phyloP scores from a whole-genome alignment of 805 yeast species.

The Kodamaea leandrae region DNA sequence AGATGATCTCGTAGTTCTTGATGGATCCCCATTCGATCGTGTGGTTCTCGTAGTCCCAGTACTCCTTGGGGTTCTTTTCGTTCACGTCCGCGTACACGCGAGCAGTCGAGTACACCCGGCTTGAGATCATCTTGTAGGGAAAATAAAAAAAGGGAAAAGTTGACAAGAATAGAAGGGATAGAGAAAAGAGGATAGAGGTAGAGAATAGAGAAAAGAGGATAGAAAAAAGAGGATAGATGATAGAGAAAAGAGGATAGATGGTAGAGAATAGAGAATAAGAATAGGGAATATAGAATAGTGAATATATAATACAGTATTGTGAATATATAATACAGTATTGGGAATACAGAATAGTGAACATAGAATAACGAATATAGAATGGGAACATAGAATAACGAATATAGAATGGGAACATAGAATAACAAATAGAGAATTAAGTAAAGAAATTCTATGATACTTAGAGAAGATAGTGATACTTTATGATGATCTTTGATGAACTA shows the following conservation, averaged over 20 bases:
- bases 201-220: background rate
- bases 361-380: background rate
- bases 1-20: slow-evolving; percentile 67
- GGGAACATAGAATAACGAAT: background rate
- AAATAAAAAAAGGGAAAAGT: background rate
- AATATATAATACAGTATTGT: background rate
- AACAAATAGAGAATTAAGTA: background rate
- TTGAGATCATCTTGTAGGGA: slow-evolving; percentile 24
- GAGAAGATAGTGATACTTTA: background rate
- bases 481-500: background rate
- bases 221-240: background rate
- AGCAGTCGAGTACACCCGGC: slow-evolving; percentile 31
- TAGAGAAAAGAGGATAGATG: background rate
- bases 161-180: background rate
- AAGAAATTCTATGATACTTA: too few species aligned
- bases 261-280: background rate
- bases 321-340: background rate
- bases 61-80: slow-evolving; percentile 60
- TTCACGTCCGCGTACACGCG: slow-evolving; percentile 77
- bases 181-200: background rate
- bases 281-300: background rate
- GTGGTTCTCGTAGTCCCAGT: slow-evolving; percentile 82
- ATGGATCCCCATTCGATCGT: slow-evolving; percentile 42
- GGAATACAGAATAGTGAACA: background rate
- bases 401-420: background rate